phyloP scores from a whole-genome alignment of 2,329 filamentous ascomycete genomes.

The Pestalotiopsis sp. region DNA sequence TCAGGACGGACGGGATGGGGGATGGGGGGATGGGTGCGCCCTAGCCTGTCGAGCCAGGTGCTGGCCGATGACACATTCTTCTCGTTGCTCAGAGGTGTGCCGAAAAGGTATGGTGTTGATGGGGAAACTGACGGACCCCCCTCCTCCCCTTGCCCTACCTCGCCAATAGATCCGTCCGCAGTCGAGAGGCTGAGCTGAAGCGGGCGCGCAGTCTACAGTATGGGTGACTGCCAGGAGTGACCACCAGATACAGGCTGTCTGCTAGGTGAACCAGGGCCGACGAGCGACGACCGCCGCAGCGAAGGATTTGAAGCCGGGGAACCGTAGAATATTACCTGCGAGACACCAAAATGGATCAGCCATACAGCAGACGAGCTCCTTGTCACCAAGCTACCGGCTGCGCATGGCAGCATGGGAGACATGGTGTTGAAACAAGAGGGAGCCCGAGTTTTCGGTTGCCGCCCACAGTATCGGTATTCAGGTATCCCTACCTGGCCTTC shows the following conservation, averaged over 20 bases:
- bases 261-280: background rate
- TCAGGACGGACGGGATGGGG: background rate
- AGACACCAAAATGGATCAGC: background rate
- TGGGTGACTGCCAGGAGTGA: background rate
- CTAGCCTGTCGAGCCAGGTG: background rate
- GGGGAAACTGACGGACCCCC: background rate
- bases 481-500: background rate
- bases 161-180: conserved; percentile 1
- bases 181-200: conserved; percentile 9
- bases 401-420: background rate
- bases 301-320: background rate
- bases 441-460: background rate
- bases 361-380: background rate
- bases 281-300: background rate
- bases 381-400: background rate
- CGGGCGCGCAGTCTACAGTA: background rate
- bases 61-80: conserved; percentile 12
- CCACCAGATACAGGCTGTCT: background rate
- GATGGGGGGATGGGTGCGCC: background rate
- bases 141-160: background rate
- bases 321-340: background rate
- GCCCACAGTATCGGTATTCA: background rate
- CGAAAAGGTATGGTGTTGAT: conserved; percentile 7
- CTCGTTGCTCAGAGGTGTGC: background rate
- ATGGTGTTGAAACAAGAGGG: background rate